phyloP scores from a whole-genome alignment of 2,329 filamentous ascomycete species.

The Fusarium sp. region DNA sequence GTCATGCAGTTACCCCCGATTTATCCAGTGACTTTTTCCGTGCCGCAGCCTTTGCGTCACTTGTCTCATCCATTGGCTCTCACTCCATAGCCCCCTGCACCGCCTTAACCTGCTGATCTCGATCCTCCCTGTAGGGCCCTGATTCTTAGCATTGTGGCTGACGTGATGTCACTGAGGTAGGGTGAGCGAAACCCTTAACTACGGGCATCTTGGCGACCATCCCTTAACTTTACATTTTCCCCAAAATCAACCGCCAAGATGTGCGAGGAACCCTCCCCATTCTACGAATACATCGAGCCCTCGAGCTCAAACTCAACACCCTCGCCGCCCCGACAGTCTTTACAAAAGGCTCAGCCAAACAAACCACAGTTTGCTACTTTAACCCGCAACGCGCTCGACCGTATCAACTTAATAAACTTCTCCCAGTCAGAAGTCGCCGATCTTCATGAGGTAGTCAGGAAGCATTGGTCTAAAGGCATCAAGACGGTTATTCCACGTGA shows the following conservation, averaged over 20 bases:
- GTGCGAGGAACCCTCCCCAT: not conserved
- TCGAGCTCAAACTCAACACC: not conserved
- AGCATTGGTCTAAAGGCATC: constrained; percentile 12
- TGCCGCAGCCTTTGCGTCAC: not conserved
- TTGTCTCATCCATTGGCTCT: not conserved
- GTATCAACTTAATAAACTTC: constrained; percentile 21
- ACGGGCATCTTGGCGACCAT: not conserved
- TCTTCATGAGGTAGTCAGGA: constrained; percentile 4
- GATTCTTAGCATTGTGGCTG: not conserved
- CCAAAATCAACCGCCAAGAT: not conserved
- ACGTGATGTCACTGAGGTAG: constrained; percentile 7
- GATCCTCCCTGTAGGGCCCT: not conserved
- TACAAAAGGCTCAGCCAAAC: not conserved
- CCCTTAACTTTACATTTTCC: not conserved
- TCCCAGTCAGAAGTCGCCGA: not conserved
- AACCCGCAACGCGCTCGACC: not conserved
- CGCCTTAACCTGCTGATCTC: not conserved
- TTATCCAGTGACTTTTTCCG: not conserved
- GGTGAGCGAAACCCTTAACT: not conserved
- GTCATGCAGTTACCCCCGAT: not conserved
- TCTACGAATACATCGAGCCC: not conserved
- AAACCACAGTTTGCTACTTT: constrained; percentile 6
- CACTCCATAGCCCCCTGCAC: not conserved
- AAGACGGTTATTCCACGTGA: not conserved
- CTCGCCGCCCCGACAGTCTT: not conserved